These are phyloP conservation scores for Iris pallida DNA, from an alignment of 116 monocot genomes.

Conservation along the genomic window DNA sequence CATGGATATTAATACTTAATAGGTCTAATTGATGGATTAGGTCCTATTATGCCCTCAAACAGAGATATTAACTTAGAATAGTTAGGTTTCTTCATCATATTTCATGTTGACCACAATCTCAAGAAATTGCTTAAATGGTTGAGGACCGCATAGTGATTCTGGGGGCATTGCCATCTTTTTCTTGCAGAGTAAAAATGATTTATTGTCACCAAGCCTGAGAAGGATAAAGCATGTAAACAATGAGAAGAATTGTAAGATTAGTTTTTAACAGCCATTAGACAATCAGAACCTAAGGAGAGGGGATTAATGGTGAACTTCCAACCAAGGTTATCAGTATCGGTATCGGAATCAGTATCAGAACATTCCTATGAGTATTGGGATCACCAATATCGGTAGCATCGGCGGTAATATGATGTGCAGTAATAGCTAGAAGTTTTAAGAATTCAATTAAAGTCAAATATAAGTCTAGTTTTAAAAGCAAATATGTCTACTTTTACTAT, in stretches of 20 bases:
- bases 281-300: background rate
- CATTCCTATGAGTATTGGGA: no score
- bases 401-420: no score
- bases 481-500: no score
- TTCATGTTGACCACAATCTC: conserved; percentile 84
- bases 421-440: no score
- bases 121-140: conserved; percentile 87
- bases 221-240: background rate
- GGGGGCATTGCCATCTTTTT: conserved; percentile 94
- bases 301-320: background rate
- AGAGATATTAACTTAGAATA: conserved; percentile 82
- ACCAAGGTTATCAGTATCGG: no score
- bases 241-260: conserved; percentile 2
- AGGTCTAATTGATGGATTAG: conserved; percentile 70
- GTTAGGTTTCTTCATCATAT: conserved; percentile 96
- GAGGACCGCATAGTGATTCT: conserved; percentile 73
- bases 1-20: conserved; percentile 90
- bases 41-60: conserved; percentile 78
- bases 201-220: conserved; percentile 92
- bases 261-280: background rate
- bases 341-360: no score
- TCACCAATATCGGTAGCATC: no score
- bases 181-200: conserved; percentile 91
- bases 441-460: no score
- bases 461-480: no score